Conservation (phyloP, 495 filamentous ascomycete genomes). For the Hypoxylon crocopeplum region DNA sequence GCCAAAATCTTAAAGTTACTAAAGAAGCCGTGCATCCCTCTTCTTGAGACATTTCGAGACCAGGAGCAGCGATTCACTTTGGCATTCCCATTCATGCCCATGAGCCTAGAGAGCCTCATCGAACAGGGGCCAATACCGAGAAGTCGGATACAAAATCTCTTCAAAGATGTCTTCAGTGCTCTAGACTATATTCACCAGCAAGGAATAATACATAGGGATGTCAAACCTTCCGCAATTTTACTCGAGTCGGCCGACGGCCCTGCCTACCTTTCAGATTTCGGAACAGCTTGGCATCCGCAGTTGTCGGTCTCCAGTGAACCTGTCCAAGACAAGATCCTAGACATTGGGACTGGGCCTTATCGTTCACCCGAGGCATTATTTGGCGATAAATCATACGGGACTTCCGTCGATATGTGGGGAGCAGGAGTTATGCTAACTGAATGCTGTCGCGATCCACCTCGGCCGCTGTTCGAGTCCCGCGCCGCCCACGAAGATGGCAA, state of each 20-base stretch:
- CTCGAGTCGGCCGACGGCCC: constrained; percentile 71
- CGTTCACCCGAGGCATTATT: constrained; percentile 91
- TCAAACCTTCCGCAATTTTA: constrained; percentile 92
- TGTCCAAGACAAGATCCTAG: constrained; percentile 75
- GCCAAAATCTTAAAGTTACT: constrained; percentile 69
- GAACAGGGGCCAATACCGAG: constrained; percentile 38
- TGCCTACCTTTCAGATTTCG: constrained; percentile 87
- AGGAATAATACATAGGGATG: constrained; percentile 87
- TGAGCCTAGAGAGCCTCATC: constrained; percentile 72
- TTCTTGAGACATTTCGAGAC: constrained; percentile 73
- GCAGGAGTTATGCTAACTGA: constrained; percentile 84
- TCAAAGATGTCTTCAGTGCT: constrained; percentile 74
- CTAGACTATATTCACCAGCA: constrained; percentile 73
- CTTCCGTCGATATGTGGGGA: constrained; percentile 85
- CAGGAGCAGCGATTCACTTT: constrained; percentile 75
- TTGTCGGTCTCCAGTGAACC: constrained; percentile 67
- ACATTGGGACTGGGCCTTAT: constrained; percentile 92
- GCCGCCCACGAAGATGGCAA: constrained; percentile 82
- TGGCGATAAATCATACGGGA: constrained; percentile 74
- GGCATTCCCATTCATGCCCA: constrained; percentile 82
- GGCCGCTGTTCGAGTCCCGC: constrained; percentile 74
- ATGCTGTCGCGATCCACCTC: constrained; percentile 58
- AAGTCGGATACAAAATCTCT: constrained; percentile 49
- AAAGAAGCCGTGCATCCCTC: constrained; percentile 59
- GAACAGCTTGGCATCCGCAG: constrained; percentile 79